Percentiles rank a stretch among this genome's conserved stretches.
Evolutionary conservation across 352 stramenopile species (phyloP).

Genomic region (Globisporangium okanoganense): DNA sequence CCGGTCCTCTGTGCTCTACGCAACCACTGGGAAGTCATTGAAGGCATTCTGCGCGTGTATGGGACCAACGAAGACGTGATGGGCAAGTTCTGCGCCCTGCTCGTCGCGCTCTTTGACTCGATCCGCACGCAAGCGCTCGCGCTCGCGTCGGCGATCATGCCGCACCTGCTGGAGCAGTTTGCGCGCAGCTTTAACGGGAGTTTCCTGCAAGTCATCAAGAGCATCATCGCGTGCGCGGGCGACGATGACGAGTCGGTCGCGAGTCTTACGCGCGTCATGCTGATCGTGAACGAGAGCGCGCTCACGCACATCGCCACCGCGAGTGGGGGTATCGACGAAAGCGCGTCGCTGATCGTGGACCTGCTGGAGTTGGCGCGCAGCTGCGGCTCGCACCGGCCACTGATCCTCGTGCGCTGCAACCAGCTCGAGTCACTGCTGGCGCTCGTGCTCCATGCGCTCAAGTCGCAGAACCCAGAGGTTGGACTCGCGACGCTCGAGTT

Average conservation of each 20-base stretch:
- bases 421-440: conserved; percentile 58
- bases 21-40: conserved; percentile 51
- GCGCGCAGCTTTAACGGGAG: conserved; percentile 48
- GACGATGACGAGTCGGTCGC: conserved; percentile 52
- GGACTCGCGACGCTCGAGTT: conserved; percentile 53
- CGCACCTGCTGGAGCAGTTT: conserved; percentile 59
- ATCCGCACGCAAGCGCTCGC: conserved; percentile 61
- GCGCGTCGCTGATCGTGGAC: conserved; percentile 38
- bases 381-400: conserved; percentile 48
- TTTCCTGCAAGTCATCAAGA: conserved; percentile 68
- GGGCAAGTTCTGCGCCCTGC: conserved; percentile 48
- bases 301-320: conserved; percentile 55
- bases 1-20: conserved; percentile 53
- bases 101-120: conserved; percentile 57
- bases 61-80: conserved; percentile 51
- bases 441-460: conserved; percentile 57
- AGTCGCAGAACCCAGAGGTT: conserved; percentile 64
- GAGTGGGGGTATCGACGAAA: conserved; percentile 47
- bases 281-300: conserved; percentile 50
- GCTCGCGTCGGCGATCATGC: conserved; percentile 58
- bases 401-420: conserved; percentile 65
- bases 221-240: conserved; percentile 55
- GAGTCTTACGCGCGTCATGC: conserved; percentile 64
- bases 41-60: conserved; percentile 48
- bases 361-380: conserved; percentile 60